Evolutionary conservation across 805 yeast species (phyloP), one percentile per base, ranked within the genome.

Genomic region (Kodamaea lidongshanica): DNA sequence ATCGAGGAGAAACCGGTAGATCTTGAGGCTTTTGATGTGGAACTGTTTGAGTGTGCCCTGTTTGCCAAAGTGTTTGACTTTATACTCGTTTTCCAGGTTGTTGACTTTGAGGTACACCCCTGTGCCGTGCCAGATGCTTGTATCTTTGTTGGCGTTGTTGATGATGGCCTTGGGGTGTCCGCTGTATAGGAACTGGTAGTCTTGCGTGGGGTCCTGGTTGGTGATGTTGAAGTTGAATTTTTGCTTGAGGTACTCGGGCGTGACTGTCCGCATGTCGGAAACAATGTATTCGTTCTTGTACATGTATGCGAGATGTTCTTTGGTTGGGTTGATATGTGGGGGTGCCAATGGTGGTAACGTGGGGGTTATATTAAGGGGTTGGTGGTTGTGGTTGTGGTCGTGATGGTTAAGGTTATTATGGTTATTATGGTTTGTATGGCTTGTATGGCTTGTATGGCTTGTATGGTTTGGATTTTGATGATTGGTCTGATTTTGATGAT

Each of bases 81-180:
- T 34, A 32, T 29, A 35, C 21, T 28, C 31, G 12, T 23, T 34
- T 8, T 30, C 33, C 20, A 19, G 25, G 14, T 27, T 30, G 24
- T 33, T 33, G 16, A 23, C 26, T 12, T 43, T 44, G 13, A 53
- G 39, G 25, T 44, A 43, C 6, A 50, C 46, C 1, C 58, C 58
- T 7, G 48, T 39, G 20, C 46, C 53, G 30, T 50, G 54, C 42
- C 47, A 53, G 19, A 45, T 40, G 16, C 42, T 24, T 12, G 32
- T 35, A 26, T 49, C 57, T 16, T 42, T 40, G 14, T 32, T 28
- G 10, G 41, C 39, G 26, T 37, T 35, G 23, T 42, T 40, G n/a
- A 50, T 46, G 9, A 52, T 39, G 8, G 46, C 52, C 37, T 42
- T 40, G 9, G 58, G 58, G 32, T 53, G 56, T 11, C 44, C 46